phyloP scores from a whole-genome alignment of 2,329 filamentous ascomycete species.

The Lachnellula occidentalis region DNA sequence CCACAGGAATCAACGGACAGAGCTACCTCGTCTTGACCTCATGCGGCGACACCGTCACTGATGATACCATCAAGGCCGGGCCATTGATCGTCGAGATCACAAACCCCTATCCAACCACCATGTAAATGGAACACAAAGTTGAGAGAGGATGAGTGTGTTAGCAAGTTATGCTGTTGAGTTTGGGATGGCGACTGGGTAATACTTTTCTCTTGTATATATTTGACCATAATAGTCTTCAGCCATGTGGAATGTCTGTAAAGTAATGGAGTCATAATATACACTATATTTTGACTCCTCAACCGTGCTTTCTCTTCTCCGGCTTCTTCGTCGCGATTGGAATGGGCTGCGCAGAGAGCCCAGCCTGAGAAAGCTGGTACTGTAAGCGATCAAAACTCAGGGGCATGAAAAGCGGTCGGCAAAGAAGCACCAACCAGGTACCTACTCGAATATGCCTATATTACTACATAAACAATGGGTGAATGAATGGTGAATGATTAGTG shows the following conservation, averaged over 20 bases:
- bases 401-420: too few species aligned
- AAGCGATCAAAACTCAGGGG: too few species aligned
- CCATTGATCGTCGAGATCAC: slow-evolving; percentile 30
- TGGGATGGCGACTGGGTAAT: too few species aligned
- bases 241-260: background rate
- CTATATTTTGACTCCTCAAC: background rate
- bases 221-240: background rate
- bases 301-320: background rate
- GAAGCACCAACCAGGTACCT: too few species aligned
- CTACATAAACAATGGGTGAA: too few species aligned
- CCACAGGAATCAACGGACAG: slow-evolving; percentile 34
- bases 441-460: too few species aligned
- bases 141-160: background rate
- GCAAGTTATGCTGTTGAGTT: too few species aligned
- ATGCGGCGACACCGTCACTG: slow-evolving; percentile 31
- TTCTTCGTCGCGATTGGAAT: background rate
- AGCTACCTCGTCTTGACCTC: slow-evolving; percentile 36
- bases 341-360: too few species aligned
- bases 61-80: slow-evolving; percentile 34
- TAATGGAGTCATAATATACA: background rate
- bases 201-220: background rate
- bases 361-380: too few species aligned
- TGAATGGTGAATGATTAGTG: too few species aligned
- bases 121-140: background rate
- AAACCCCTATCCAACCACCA: slow-evolving; percentile 7